These are phyloP conservation scores for Inonotus hispidus DNA, from an alignment of 1,284 basidiomycete species.

Conservation along the genomic window DNA sequence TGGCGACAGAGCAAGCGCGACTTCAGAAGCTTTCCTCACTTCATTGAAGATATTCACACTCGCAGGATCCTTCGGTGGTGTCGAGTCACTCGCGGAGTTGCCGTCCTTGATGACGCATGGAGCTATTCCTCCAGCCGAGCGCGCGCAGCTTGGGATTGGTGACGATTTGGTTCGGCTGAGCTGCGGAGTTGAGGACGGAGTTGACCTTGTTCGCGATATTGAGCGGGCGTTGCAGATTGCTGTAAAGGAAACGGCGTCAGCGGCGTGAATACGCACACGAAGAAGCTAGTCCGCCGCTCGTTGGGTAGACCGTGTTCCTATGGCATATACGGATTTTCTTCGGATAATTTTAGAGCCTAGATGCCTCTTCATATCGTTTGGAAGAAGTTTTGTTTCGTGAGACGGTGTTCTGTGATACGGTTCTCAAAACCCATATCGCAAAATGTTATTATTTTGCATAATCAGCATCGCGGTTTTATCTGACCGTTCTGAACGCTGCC, in stretches of 20 bases:
- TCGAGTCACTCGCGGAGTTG: conserved; percentile 85
- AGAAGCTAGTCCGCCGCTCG: conserved; percentile 1
- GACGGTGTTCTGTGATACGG: neutral
- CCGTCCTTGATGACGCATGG: conserved; percentile 86
- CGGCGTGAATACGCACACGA: too few species aligned
- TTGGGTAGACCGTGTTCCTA: neutral
- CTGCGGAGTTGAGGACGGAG: conserved; percentile 85
- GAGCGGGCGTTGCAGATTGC: conserved; percentile 60
- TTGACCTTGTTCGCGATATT: conserved; percentile 79
- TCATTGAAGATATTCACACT: conserved; percentile 72
- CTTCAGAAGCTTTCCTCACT: conserved; percentile 69
- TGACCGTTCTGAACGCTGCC: too few species aligned
- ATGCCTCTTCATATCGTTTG: neutral
- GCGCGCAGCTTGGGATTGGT: conserved; percentile 71
- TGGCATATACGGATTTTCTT: too few species aligned
- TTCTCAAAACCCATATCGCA: too few species aligned
- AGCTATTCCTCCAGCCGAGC: conserved; percentile 66
- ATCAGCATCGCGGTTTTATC: too few species aligned
- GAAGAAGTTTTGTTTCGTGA: neutral
- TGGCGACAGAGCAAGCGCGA: conserved; percentile 21
- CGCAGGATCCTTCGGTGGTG: conserved; percentile 88
- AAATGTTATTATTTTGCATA: too few species aligned
- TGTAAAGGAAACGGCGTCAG: conserved; percentile 19
- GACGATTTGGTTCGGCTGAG: conserved; percentile 79
- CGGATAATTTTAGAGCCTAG: too few species aligned